These are phyloP conservation scores for Phytopythium ostracodes DNA, from an alignment of 352 stramenopile genomes.

Conservation along the genomic window DNA sequence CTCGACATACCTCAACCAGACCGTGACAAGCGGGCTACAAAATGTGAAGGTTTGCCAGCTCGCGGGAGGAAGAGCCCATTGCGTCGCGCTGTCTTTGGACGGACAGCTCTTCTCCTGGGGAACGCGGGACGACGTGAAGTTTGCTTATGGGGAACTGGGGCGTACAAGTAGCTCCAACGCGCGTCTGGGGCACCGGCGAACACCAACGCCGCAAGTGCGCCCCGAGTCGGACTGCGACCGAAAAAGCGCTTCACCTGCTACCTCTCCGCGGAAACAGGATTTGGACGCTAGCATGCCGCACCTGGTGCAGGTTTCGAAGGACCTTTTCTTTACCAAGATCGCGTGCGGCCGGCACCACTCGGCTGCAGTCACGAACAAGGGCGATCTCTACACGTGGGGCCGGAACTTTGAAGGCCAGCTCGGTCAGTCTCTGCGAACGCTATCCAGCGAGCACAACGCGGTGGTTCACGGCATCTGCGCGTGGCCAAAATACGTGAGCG, in stretches of 20 bases:
- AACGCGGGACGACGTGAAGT: conserved; percentile 11
- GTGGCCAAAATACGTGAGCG: conserved; percentile 70
- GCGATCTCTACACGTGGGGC: conserved; percentile 89
- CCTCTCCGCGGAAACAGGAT: conserved; percentile 5
- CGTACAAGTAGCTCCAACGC: conserved; percentile 18
- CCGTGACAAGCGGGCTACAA: conserved; percentile 27
- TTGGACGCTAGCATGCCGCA: conserved; percentile 12
- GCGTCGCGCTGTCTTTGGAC: conserved; percentile 51
- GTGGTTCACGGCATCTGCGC: conserved; percentile 56
- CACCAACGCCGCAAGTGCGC: conserved; percentile 10
- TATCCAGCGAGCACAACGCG: conserved; percentile 27
- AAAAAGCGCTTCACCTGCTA: neutral
- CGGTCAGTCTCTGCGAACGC: conserved; percentile 39
- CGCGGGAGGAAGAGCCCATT: conserved; percentile 49
- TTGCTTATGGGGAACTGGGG: conserved; percentile 40
- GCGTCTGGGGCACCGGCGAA: conserved; percentile 1
- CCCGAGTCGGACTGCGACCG: conserved; percentile 15
- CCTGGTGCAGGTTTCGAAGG: conserved; percentile 30
- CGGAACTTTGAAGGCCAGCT: conserved; percentile 86
- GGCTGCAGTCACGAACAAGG: conserved; percentile 64
- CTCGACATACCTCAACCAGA: conserved; percentile 24
- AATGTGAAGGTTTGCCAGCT: conserved; percentile 51
- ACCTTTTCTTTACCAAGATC: conserved; percentile 55
- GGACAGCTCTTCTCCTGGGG: conserved; percentile 68
- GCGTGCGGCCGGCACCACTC: conserved; percentile 72